Conservation (phyloP, 2,329 filamentous ascomycete species). For the Cladosporium sp. region DNA sequence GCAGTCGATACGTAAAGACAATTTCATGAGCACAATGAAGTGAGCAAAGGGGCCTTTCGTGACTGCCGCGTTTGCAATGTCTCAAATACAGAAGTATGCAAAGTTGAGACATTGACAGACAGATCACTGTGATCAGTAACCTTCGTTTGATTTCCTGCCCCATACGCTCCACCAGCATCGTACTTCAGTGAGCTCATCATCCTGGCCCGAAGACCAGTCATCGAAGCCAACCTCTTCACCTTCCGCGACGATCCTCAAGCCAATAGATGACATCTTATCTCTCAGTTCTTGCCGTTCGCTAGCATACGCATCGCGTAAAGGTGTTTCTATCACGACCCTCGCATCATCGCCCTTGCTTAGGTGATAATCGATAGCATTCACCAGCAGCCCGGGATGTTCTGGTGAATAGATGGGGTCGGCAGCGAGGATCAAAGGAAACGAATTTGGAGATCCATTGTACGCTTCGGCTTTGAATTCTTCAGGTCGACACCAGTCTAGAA, state of each 20-base stretch:
- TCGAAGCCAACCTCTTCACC: constrained; percentile 64
- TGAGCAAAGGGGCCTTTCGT: too few species aligned
- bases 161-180: constrained; percentile 69
- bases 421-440: constrained; percentile 64
- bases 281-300: constrained; percentile 62
- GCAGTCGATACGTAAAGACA: too few species aligned
- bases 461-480: constrained; percentile 9
- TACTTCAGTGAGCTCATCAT: constrained; percentile 43
- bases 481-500: constrained; percentile 70
- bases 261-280: constrained; percentile 54
- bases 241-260: constrained; percentile 53
- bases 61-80: too few species aligned
- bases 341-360: constrained; percentile 55
- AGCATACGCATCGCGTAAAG: constrained; percentile 67
- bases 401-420: constrained; percentile 87
- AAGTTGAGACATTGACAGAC: background rate
- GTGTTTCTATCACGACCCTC: constrained; percentile 74
- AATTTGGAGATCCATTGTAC: constrained; percentile 17
- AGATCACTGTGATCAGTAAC: background rate
- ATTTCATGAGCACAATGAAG: too few species aligned
- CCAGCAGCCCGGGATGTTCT: constrained; percentile 71
- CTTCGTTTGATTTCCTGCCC: constrained; percentile 24
- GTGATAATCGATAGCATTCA: constrained; percentile 65
- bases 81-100: too few species aligned
- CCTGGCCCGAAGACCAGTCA: constrained; percentile 63